Conservation (phyloP, 116 monocot genomes). For the Trichopus zeylanicus region DNA sequence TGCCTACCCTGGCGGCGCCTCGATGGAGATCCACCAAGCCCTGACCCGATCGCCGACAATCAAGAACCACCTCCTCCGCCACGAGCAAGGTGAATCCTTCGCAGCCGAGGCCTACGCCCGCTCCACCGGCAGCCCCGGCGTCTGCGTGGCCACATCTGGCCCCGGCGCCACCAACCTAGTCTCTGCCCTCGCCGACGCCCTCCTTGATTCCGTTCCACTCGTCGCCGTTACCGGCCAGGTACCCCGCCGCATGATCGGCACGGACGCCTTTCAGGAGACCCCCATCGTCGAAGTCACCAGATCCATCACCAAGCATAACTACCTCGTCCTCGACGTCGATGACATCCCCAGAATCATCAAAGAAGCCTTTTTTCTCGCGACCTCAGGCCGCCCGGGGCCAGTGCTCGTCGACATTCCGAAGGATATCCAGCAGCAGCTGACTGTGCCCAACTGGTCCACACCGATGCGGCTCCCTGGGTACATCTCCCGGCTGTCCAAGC, state of each 20-base stretch:
- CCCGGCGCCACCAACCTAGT: slow-evolving; percentile 30
- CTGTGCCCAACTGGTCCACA: slow-evolving; percentile 21
- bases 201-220: slow-evolving; percentile 17
- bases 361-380: slow-evolving; percentile 59
- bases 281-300: slow-evolving; percentile 69
- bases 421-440: slow-evolving; percentile 45
- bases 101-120: slow-evolving; percentile 26
- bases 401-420: slow-evolving; percentile 48
- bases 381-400: slow-evolving; percentile 43
- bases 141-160: slow-evolving; percentile 29
- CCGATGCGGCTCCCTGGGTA: slow-evolving; percentile 30
- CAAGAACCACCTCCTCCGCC: slow-evolving; percentile 23
- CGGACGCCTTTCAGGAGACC: slow-evolving; percentile 78
- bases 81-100: slow-evolving; percentile 34
- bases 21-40: slow-evolving; percentile 34
- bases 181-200: slow-evolving; percentile 21
- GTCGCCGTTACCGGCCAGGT: slow-evolving; percentile 26
- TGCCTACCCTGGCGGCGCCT: slow-evolving; percentile 36
- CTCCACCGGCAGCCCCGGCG: slow-evolving; percentile 25
- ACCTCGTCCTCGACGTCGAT: slow-evolving; percentile 50
- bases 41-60: slow-evolving; percentile 26
- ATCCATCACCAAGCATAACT: slow-evolving; percentile 68
- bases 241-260: slow-evolving; percentile 52
- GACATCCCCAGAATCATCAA: slow-evolving; percentile 51
- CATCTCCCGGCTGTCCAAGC: slow-evolving; percentile 46